Evolutionary conservation across 345 rosid species (phyloP), one percentile per base, ranked within the genome.

Genomic region (Boechera retrofracta): DNA sequence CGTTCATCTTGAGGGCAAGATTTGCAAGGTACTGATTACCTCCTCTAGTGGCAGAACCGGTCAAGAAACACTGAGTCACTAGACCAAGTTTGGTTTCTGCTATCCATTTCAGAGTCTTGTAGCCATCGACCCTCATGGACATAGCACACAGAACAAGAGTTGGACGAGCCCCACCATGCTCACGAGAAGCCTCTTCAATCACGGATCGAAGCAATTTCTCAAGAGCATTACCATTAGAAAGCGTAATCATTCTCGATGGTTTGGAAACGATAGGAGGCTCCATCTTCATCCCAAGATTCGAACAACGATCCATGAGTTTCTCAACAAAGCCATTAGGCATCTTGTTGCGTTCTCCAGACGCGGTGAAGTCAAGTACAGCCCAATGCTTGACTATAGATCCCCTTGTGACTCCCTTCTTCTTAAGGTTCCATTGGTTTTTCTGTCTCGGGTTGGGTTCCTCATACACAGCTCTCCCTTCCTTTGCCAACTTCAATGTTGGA

Each of bases 1-100:
- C 98, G 59, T 94, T 94, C 79, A 94, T 91, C 87, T 91, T 90
- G 51, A 91, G 88, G 4, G 87, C 92, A 29, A 94, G 87, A 77
- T 91, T 89, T 35, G 93, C 88, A 5, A 83, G 88, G 76, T 88
- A 89, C 65, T 90, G 96, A 64, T 91, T 95, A 11, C 64, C 63
- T 15, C 80, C 84, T 36, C 4, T 82, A 53, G 63, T 79, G 5
- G 93, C 92, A 39, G 69, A 41, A 5, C 0, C 5, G 0, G 89
- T 82, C 80, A 94, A 83, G 66, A 93, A 94, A 72, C 96, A 94
- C 57, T 94, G 98, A 31, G 97, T 94, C 38, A 94, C 88, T 18
- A 94, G 28, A 72, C 98, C 97, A 38, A 91, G 81, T 82, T 62
- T 79, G 10, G 93, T 94, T 81, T 94, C 98, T 0, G 91, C 86